Percentiles rank a stretch among this genome's conserved stretches.
phyloP scores from a whole-genome alignment of 106 monocot genomes.

The Chionographis japonica region DNA sequence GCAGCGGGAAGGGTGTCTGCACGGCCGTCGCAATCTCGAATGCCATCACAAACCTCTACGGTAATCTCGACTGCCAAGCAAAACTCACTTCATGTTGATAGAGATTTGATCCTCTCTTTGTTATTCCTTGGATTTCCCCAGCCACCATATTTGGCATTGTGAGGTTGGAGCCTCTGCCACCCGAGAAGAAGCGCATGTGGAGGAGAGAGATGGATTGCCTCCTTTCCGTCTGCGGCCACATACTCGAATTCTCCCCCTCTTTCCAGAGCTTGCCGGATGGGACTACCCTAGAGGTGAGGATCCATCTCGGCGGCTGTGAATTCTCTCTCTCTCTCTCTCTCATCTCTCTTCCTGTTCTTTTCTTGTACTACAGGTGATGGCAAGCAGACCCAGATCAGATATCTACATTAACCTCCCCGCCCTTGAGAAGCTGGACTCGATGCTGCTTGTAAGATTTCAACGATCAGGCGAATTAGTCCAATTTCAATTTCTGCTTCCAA shows the following conservation, averaged over 20 bases:
- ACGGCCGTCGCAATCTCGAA: constrained; percentile 81
- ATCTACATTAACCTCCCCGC: constrained; percentile 74
- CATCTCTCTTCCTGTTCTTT: background rate
- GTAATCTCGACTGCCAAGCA: constrained; percentile 15
- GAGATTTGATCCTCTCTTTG: no score
- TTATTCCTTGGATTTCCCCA: constrained; percentile 3
- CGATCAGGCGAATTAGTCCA: background rate
- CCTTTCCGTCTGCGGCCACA: constrained; percentile 73
- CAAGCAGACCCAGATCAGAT: constrained; percentile 65
- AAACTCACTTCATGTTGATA: background rate
- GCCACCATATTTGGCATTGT: constrained; percentile 73
- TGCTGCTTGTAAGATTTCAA: constrained; percentile 53
- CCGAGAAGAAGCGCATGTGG: constrained; percentile 77
- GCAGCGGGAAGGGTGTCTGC: constrained; percentile 74
- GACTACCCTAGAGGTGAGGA: constrained; percentile 36
- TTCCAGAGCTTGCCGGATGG: constrained; percentile 46
- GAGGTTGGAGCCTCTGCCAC: constrained; percentile 64
- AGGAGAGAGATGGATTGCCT: constrained; percentile 80
- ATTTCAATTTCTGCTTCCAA: background rate
- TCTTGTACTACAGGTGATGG: constrained; percentile 44
- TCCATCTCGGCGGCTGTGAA: background rate
- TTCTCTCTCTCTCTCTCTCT: background rate
- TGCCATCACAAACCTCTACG: constrained; percentile 91
- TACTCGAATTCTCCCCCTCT: constrained; percentile 62
- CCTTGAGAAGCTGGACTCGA: constrained; percentile 60